A percentile compares a stretch with the other conserved stretches of the same genome.
Evolutionary conservation across 495 filamentous ascomycete genomes (phyloP).

Genomic region (Copromyces sp.): DNA sequence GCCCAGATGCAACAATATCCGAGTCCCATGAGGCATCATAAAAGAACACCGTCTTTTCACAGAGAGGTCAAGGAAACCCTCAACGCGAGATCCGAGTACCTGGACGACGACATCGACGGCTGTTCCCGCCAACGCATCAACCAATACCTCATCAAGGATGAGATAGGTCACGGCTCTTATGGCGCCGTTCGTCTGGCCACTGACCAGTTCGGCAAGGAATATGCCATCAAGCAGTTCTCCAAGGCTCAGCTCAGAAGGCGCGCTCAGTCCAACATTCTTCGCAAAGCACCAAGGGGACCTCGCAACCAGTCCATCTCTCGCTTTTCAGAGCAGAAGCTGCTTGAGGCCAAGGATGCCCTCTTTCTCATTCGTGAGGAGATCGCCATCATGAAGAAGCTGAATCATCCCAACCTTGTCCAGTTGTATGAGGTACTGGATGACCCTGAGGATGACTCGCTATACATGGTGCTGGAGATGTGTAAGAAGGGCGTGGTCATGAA

Average conservation of each 20-base stretch:
- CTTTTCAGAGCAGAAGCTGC: constrained; percentile 32
- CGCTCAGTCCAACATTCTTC: constrained; percentile 82
- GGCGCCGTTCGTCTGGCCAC: constrained; percentile 86
- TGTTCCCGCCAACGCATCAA: constrained; percentile 69
- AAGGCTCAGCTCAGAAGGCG: constrained; percentile 88
- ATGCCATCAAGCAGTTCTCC: constrained; percentile 95
- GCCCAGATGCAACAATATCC: constrained; percentile 33
- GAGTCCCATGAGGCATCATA: constrained; percentile 67
- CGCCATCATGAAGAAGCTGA: constrained; percentile 97
- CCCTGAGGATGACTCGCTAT: constrained; percentile 86
- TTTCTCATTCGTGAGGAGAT: constrained; percentile 93
- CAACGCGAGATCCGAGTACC: constrained; percentile 80
- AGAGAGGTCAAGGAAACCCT: constrained; percentile 84
- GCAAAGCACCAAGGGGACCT: constrained; percentile 33
- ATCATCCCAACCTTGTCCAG: constrained; percentile 87
- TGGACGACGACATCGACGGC: constrained; percentile 75
- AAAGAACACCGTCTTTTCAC: constrained; percentile 57
- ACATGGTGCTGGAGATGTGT: constrained; percentile 99
- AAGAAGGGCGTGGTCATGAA: constrained; percentile 98
- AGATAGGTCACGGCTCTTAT: constrained; percentile 92
- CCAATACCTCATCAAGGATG: constrained; percentile 88
- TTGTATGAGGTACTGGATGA: constrained; percentile 93
- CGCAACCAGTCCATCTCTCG: constrained; percentile 47
- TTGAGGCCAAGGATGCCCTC: constrained; percentile 65
- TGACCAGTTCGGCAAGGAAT: constrained; percentile 89